Conservation (phyloP, 2,329 filamentous ascomycete species). For the Cercospora brassicicola region DNA sequence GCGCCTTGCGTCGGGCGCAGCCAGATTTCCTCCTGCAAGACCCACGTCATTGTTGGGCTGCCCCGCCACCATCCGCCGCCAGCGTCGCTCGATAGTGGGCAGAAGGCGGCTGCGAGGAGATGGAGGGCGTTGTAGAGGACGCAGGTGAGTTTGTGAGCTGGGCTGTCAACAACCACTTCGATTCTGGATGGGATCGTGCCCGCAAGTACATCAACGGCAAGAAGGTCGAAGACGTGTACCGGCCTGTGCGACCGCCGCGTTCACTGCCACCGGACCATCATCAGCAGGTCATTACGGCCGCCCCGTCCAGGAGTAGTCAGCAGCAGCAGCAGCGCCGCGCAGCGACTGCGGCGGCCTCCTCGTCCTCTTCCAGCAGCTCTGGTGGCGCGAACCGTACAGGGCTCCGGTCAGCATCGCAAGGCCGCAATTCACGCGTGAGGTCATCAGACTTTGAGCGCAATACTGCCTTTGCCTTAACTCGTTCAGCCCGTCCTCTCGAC, state of each 20-base stretch:
- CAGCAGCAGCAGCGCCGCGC: slow-evolving; percentile 6
- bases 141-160: slow-evolving; percentile 30
- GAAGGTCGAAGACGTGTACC: slow-evolving; percentile 22
- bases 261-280: not conserved
- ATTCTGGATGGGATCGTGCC: slow-evolving; percentile 31
- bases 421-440: slow-evolving; percentile 19
- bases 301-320: not conserved
- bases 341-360: slow-evolving; percentile 2
- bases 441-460: slow-evolving; percentile 15
- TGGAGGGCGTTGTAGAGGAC: slow-evolving; percentile 33
- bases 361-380: slow-evolving; percentile 8
- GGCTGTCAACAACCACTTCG: slow-evolving; percentile 32
- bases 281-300: not conserved
- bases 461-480: slow-evolving; percentile 4
- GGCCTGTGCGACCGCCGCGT: slow-evolving; percentile 3
- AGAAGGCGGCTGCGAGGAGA: not conserved
- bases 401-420: slow-evolving; percentile 14
- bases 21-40: slow-evolving; percentile 3
- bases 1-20: slow-evolving; percentile 13
- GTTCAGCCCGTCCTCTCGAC: not conserved
- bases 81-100: not conserved
- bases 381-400: slow-evolving; percentile 13
- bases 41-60: slow-evolving; percentile 8
- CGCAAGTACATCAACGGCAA: slow-evolving; percentile 24
- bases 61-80: slow-evolving; percentile 15